Evolutionary conservation across 2,329 filamentous ascomycete species (phyloP).

Genomic region (Zopfia rhizophila): DNA sequence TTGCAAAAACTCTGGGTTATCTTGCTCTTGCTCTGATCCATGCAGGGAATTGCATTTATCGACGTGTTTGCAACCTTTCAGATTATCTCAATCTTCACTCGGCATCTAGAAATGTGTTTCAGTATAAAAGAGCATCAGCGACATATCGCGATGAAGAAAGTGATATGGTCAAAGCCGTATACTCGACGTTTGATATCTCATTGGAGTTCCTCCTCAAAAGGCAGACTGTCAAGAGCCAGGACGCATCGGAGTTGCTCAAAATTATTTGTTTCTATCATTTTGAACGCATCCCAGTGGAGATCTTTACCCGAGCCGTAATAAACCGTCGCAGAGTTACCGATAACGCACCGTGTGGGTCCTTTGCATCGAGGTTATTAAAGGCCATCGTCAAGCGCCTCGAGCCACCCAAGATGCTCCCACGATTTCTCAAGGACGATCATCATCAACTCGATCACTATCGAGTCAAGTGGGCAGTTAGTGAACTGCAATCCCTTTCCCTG

Average conservation of each 20-base stretch:
- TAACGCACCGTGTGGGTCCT: too few relatives aligned
- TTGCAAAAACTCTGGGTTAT: constrained; percentile 35
- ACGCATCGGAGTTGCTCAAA: constrained; percentile 11
- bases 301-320: constrained; percentile 22
- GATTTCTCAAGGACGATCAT: constrained; percentile 22
- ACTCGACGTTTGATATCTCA: background rate
- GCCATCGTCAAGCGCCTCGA: background rate
- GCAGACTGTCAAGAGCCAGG: background rate
- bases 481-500: constrained; percentile 33
- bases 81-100: constrained; percentile 33
- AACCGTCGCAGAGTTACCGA: too few relatives aligned
- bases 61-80: constrained; percentile 27
- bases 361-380: too few relatives aligned
- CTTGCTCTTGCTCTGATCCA: constrained; percentile 38
- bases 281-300: constrained; percentile 11
- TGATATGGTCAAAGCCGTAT: background rate
- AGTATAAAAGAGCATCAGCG: background rate
- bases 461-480: constrained; percentile 28
- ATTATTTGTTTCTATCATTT: constrained; percentile 20
- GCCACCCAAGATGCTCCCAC: constrained; percentile 24
- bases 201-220: background rate
- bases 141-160: background rate
- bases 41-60: constrained; percentile 32
- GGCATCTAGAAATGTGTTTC: constrained; percentile 33
- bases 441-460: constrained; percentile 16